These are phyloP conservation scores for Pythium guiyangense DNA, from an alignment of 352 stramenopile species.

Conservation along the genomic window DNA sequence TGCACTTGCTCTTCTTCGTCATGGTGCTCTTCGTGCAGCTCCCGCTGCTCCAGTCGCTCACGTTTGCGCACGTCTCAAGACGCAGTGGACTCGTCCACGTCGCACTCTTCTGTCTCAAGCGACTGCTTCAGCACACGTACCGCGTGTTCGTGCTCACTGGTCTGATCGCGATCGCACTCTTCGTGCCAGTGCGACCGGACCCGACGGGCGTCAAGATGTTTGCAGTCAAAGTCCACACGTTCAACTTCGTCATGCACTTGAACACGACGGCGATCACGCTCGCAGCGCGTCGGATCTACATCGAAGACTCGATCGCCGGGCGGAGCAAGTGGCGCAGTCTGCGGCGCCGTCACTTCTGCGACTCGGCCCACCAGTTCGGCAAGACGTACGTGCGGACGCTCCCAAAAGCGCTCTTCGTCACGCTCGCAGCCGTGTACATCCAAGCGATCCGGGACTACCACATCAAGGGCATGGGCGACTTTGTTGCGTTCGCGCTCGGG, in stretches of 20 bases:
- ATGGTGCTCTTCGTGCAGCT: slow-evolving; percentile 13
- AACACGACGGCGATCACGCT: too few species aligned
- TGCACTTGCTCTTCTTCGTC: slow-evolving; percentile 12
- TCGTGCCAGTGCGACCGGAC: not conserved
- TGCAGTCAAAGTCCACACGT: too few species aligned
- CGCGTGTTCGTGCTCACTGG: not conserved
- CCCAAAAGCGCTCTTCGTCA: not conserved
- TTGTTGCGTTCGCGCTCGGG: slow-evolving; percentile 3
- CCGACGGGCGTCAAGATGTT: not conserved
- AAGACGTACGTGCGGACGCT: not conserved
- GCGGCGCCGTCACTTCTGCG: too few species aligned
- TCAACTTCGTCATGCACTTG: too few species aligned
- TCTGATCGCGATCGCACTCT: not conserved
- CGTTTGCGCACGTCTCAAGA: slow-evolving; percentile 9
- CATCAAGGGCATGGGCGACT: not conserved
- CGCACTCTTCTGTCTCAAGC: slow-evolving; percentile 5
- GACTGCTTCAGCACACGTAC: slow-evolving; percentile 9
- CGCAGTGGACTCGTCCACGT: not conserved
- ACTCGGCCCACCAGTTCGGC: not conserved
- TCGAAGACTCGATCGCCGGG: not conserved
- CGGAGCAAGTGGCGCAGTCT: not conserved
- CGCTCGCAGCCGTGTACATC: slow-evolving; percentile 1
- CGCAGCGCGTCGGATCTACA: not conserved
- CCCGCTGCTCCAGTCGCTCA: slow-evolving; percentile 13
- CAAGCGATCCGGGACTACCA: slow-evolving; percentile 1